Conservation (phyloP, 1,139 yeast genomes). For the Arxiozyma bovina region DNA sequence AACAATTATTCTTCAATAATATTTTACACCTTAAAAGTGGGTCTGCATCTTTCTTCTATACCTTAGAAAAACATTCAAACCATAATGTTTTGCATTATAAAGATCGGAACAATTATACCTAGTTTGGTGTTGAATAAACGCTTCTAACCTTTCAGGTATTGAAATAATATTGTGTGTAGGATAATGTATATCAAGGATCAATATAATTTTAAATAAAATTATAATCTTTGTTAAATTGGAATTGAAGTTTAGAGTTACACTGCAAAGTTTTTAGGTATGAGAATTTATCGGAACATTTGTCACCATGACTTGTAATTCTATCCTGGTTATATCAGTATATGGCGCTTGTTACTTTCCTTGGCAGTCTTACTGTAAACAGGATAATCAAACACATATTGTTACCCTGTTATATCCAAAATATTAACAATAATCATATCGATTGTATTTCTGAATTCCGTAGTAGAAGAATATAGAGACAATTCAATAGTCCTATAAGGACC, state of each 20-base stretch:
- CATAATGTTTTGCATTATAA: not conserved
- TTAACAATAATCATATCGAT: not conserved
- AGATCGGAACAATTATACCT: not conserved
- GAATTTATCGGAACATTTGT: not conserved
- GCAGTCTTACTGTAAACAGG: not conserved
- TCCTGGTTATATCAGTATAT: not conserved
- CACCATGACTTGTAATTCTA: not conserved
- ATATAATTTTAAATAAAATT: no score
- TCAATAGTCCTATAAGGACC: not conserved
- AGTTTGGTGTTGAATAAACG: not conserved
- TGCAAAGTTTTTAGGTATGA: not conserved
- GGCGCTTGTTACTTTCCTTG: not conserved
- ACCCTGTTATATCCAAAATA: no score
- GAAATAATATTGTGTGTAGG: not conserved
- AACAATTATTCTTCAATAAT: no score
- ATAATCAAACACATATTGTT: not conserved
- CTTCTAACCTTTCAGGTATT: not conserved
- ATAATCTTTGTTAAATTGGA: no score
- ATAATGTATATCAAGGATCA: not conserved
- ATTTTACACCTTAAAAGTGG: not conserved
- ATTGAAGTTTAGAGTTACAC: not conserved
- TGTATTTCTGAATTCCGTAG: not conserved
- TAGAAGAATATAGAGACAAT: not conserved
- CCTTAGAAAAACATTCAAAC: not conserved
- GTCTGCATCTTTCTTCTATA: not conserved